These are phyloP conservation scores for Umbellularia californica DNA, from an alignment of 164 flowering plant genomes.

Conservation along the genomic window DNA sequence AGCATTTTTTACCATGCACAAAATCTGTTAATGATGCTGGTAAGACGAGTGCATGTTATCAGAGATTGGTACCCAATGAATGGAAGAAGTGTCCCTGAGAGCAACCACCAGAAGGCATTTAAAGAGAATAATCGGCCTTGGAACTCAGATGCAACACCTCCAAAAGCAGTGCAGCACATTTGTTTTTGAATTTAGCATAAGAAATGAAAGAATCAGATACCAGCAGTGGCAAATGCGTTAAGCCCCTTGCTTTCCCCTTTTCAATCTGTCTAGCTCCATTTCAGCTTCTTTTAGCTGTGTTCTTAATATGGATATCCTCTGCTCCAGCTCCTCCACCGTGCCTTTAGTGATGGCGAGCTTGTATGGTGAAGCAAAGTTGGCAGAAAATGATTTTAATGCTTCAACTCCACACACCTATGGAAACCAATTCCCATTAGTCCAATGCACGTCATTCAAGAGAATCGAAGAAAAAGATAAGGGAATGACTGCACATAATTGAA, in stretches of 20 bases:
- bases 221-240: constrained; percentile 11
- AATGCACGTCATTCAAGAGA: neutral
- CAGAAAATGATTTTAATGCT: constrained; percentile 67
- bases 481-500: too few species aligned
- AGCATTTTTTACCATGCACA: too few species aligned
- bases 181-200: neutral
- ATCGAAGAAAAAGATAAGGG: neutral
- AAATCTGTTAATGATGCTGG: too few species aligned
- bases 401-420: constrained; percentile 80
- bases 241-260: constrained; percentile 63
- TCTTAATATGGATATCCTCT: constrained; percentile 44
- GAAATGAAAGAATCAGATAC: neutral
- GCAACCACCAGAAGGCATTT: too few species aligned
- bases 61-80: too few species aligned
- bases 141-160: neutral
- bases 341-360: constrained; percentile 33
- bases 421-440: neutral
- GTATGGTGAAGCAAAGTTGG: constrained; percentile 55
- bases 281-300: constrained; percentile 64
- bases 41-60: too few species aligned
- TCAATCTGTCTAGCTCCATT: constrained; percentile 65
- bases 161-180: neutral
- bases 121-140: too few species aligned
- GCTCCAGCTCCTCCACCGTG: constrained; percentile 59
- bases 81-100: too few species aligned